These are phyloP conservation scores for Huntiella savannae DNA, from an alignment of 2,329 filamentous ascomycete species.

Conservation along the genomic window DNA sequence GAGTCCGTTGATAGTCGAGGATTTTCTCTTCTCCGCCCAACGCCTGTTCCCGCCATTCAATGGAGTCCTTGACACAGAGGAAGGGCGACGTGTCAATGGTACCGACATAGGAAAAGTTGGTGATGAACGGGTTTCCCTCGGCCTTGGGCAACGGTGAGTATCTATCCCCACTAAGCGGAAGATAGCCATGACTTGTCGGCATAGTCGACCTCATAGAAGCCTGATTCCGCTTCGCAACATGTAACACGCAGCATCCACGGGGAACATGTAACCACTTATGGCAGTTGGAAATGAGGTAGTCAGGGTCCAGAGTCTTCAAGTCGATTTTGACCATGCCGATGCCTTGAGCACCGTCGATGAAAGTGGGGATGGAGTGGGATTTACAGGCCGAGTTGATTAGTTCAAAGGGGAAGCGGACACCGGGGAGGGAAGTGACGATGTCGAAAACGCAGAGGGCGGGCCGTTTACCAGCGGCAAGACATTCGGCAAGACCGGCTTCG, in stretches of 20 bases:
- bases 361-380: conserved; percentile 47
- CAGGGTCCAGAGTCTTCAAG: conserved; percentile 46
- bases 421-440: conserved; percentile 59
- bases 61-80: conserved; percentile 49
- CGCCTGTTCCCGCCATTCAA: conserved; percentile 48
- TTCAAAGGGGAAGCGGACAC: conserved; percentile 64
- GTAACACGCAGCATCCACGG: conserved; percentile 61
- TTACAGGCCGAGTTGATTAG: conserved; percentile 43
- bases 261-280: conserved; percentile 84
- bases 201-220: conserved; percentile 51
- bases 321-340: conserved; percentile 62
- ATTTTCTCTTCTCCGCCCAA: conserved; percentile 60
- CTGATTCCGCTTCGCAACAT: conserved; percentile 63
- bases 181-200: conserved; percentile 65
- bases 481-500: conserved; percentile 32
- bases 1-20: conserved; percentile 36
- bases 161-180: conserved; percentile 22
- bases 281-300: conserved; percentile 75
- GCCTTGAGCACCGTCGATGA: conserved; percentile 72
- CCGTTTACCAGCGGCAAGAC: conserved; percentile 36
- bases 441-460: conserved; percentile 49
- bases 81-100: conserved; percentile 57
- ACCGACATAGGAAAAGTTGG: conserved; percentile 57
- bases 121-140: conserved; percentile 40
- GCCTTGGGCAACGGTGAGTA: conserved; percentile 20